Percentiles rank a stretch among this genome's conserved stretches.
Evolutionary conservation across 495 filamentous ascomycete species (phyloP).

Genomic region (Neurospora pannonica): DNA sequence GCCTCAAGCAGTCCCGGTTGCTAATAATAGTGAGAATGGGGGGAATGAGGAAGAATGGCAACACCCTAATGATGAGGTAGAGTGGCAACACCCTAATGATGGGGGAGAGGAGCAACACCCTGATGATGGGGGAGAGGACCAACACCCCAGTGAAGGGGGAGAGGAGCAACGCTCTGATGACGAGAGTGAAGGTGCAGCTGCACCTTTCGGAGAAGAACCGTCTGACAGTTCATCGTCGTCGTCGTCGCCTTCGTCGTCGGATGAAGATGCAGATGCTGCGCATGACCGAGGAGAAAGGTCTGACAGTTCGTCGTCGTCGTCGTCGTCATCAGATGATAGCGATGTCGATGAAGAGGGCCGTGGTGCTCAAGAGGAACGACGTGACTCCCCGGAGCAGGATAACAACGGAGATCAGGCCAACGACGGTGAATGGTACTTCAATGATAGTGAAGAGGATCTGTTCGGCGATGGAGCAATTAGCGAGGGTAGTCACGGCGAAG

Average conservation of each 20-base stretch:
- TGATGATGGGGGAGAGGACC: background rate
- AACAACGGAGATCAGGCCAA: background rate
- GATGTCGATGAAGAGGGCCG: background rate
- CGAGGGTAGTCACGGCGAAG: background rate
- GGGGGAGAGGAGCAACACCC: background rate
- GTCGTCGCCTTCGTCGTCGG: background rate
- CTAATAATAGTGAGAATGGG: background rate
- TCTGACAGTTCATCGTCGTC: background rate
- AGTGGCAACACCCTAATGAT: background rate
- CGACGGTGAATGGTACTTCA: background rate
- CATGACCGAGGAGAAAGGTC: background rate
- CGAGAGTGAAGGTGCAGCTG: background rate
- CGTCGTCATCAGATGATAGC: background rate
- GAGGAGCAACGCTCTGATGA: background rate
- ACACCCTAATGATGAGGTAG: background rate
- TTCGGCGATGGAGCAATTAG: background rate
- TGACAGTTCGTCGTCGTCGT: background rate
- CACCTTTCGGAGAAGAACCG: background rate
- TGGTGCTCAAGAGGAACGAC: background rate
- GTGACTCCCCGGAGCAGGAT: background rate
- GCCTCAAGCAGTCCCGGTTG: background rate
- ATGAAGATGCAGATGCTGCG: background rate
- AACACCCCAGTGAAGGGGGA: background rate
- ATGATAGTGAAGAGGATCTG: background rate
- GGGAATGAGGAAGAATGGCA: background rate